Percentiles rank a stretch among this genome's conserved stretches.
These are phyloP conservation scores for Pseudogymnoascus sp. DNA, from an alignment of 2,329 filamentous ascomycete species.

Conservation along the genomic window DNA sequence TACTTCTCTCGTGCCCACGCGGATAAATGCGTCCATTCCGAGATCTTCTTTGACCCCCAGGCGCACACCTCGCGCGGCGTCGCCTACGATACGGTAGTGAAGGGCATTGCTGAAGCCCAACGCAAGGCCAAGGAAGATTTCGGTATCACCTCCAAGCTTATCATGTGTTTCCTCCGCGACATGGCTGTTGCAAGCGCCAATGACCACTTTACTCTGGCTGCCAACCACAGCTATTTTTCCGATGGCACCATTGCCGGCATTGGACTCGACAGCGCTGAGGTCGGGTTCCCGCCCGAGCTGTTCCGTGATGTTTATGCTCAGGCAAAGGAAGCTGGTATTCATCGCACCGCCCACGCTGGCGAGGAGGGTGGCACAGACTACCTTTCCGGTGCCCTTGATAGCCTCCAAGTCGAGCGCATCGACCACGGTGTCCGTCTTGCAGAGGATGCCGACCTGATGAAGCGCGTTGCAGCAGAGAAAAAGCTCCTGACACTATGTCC, in stretches of 20 bases:
- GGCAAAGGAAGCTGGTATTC: conserved; percentile 44
- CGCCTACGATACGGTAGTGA: conserved; percentile 53
- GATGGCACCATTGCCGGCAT: conserved; percentile 52
- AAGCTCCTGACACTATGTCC: conserved; percentile 66
- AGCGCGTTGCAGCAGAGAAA: conserved; percentile 46
- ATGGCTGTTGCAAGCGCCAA: conserved; percentile 52
- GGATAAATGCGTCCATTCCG: conserved; percentile 62
- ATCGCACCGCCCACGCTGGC: conserved; percentile 65
- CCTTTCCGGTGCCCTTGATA: conserved; percentile 54
- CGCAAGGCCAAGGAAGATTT: conserved; percentile 52
- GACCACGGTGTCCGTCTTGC: conserved; percentile 65
- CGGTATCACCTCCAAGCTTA: conserved; percentile 57
- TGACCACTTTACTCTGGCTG: conserved; percentile 37
- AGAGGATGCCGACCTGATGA: conserved; percentile 51
- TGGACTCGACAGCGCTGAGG: conserved; percentile 60
- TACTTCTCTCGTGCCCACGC: conserved; percentile 59
- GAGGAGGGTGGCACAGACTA: conserved; percentile 65
- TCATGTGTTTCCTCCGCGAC: conserved; percentile 66
- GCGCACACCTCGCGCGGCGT: conserved; percentile 60
- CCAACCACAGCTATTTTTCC: conserved; percentile 36
- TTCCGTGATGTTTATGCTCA: conserved; percentile 55
- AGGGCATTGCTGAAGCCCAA: conserved; percentile 54
- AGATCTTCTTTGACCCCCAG: conserved; percentile 77
- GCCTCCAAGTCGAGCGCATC: conserved; percentile 56
- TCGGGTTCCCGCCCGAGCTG: conserved; percentile 46